Base-by-base conservation (phyloP, 108 stramenopile genomes). In the Nitzschia inconspicua region DNA sequence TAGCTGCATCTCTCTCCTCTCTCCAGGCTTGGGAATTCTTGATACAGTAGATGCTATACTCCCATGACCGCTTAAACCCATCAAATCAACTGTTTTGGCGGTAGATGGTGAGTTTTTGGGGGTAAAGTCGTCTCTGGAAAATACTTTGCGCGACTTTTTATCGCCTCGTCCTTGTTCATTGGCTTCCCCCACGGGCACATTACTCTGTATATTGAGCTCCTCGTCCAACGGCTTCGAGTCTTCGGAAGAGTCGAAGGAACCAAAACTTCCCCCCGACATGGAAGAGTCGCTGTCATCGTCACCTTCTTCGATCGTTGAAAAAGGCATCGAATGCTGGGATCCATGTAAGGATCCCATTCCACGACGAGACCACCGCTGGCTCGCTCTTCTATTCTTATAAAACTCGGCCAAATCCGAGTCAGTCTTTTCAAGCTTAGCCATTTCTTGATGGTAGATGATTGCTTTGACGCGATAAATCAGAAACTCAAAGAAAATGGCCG, bases 401-500 rank as follows among this genome's bases (percentile, higher is more conserved):
- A 67, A 28, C 18, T 18, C 22, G 24, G 51, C 37, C 5, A 60
- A 7, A 4, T 50, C 39, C 25, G 23, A 29, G n/a, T 60, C 47
- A 7, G 46, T 30, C 14, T 47, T 61, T 20, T 75, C 57, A 36
- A 65, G 25, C 11, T 42, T 32, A 11, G 43, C 40, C 3, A 31
- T 26, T 0, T 56, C 32, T 19, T 68, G 52, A 39, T 47, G 39
- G 61, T 27, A 65, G 32, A 52, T 26, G 20, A 40, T 50, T 13
- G 40, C 46, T 34, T 75, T 52, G 13, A 63, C 31, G 8, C 53
- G 56, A 37, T 68, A 75, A 1, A 64, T 40, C 10, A 59, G 5
- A 47, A 68, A 66, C 25, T 75, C 73, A 22, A 36, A 68, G 39
- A 36, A 37, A 0, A 75, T 52, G 11, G 73, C 73, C 7, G 31